Conservation (phyloP, 2,329 filamentous ascomycete species). For the Hypoxylon sp. region DNA sequence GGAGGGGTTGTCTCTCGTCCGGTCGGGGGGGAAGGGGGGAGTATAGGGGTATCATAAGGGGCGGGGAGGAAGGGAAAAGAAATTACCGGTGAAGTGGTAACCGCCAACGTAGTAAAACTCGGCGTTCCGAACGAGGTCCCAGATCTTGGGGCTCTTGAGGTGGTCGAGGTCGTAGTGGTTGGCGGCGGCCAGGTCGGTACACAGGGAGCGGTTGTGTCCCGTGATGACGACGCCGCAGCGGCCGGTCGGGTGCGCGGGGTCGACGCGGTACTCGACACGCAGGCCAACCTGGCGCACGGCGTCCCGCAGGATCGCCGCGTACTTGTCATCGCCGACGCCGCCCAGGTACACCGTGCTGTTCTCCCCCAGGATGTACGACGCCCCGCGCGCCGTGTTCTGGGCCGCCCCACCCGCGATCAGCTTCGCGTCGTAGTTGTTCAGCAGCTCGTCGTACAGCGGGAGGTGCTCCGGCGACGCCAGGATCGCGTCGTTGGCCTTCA, state of each 20-base stretch:
- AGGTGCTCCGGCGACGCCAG: slow-evolving; percentile 93
- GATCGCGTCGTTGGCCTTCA: slow-evolving; percentile 98
- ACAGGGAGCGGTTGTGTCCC: slow-evolving; percentile 93
- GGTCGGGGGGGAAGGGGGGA: not conserved
- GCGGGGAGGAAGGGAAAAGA: not conserved
- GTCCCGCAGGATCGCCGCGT: slow-evolving; percentile 86
- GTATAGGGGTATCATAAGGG: not conserved
- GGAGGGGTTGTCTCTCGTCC: not conserved
- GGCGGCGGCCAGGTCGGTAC: slow-evolving; percentile 93
- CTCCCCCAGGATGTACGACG: slow-evolving; percentile 91
- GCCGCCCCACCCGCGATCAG: slow-evolving; percentile 95
- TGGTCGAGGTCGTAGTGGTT: slow-evolving; percentile 98
- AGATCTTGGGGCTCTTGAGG: slow-evolving; percentile 90
- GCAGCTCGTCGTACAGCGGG: slow-evolving; percentile 90
- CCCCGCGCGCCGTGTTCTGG: slow-evolving; percentile 96
- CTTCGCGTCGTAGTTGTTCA: slow-evolving; percentile 92
- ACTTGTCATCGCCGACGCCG: slow-evolving; percentile 95
- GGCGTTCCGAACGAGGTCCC: slow-evolving; percentile 89
- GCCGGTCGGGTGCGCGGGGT: slow-evolving; percentile 85
- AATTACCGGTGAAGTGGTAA: slow-evolving; percentile 84
- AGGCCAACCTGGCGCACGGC: slow-evolving; percentile 90
- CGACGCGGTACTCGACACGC: slow-evolving; percentile 93
- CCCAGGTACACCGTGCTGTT: slow-evolving; percentile 95
- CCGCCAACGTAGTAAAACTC: slow-evolving; percentile 93
- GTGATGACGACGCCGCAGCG: slow-evolving; percentile 98